These are phyloP conservation scores for Kregervanrija pseudodelftensis DNA, from an alignment of 805 yeast species.

Conservation along the genomic window DNA sequence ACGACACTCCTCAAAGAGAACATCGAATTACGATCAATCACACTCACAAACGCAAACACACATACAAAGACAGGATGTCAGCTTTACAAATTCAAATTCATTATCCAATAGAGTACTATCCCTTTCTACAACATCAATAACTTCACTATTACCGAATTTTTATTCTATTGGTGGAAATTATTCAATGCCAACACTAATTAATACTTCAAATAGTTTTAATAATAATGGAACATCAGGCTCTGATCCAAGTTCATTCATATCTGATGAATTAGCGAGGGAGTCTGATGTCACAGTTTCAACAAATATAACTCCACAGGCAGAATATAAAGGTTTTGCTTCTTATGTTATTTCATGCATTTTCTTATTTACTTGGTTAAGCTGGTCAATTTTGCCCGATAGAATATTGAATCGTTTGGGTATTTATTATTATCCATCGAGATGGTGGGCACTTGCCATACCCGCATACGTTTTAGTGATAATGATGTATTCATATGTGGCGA, in stretches of 20 bases:
- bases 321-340: conserved; percentile 82
- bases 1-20: too few species aligned
- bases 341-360: conserved; percentile 60
- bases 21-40: background rate
- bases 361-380: conserved; percentile 49
- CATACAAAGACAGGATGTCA: background rate
- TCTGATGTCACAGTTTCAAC: conserved; percentile 60
- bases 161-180: conserved; percentile 20
- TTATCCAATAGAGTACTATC: conserved; percentile 24
- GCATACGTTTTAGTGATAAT: conserved; percentile 60
- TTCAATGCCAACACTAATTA: conserved; percentile 14
- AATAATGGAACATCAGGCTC: too few species aligned
- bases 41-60: background rate
- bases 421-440: conserved; percentile 76
- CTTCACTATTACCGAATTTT: conserved; percentile 25
- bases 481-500: conserved; percentile 64
- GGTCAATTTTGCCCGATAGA: conserved; percentile 71
- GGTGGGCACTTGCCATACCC: conserved; percentile 87
- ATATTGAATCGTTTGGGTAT: conserved; percentile 46
- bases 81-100: conserved; percentile 7
- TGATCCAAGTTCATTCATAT: conserved; percentile 11
- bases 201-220: background rate
- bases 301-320: conserved; percentile 52
- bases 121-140: conserved; percentile 25
- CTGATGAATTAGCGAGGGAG: conserved; percentile 55